phyloP scores from a whole-genome alignment of 1,284 basidiomycete species.

The Hypsizygus ulmarius region DNA sequence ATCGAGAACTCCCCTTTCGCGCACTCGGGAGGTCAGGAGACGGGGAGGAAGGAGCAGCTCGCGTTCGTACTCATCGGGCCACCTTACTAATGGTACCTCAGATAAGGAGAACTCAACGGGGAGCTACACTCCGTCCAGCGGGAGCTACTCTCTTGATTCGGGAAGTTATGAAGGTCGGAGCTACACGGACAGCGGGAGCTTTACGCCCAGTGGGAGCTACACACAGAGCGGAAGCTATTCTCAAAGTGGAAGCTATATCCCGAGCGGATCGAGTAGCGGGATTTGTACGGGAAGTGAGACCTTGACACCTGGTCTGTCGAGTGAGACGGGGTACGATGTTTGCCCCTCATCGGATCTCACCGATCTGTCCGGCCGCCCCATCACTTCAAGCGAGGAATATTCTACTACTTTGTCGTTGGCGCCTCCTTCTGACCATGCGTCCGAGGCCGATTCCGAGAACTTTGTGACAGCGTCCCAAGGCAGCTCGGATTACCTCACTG shows the following conservation, averaged over 20 bases:
- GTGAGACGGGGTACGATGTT: constrained; percentile 48
- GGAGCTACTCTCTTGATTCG: constrained; percentile 20
- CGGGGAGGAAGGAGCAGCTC: constrained; percentile 42
- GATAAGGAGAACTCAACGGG: constrained; percentile 55
- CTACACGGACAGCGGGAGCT: constrained; percentile 22
- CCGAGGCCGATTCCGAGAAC: constrained; percentile 33
- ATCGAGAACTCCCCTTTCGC: constrained; percentile 43
- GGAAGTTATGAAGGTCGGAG: constrained; percentile 19
- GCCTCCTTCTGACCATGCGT: constrained; percentile 34
- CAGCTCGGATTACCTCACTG: constrained; percentile 40
- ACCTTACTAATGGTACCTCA: constrained; percentile 38
- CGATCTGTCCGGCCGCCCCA: constrained; percentile 28
- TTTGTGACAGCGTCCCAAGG: constrained; percentile 40
- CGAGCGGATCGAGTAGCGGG: constrained; percentile 19
- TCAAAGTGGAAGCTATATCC: constrained; percentile 20
- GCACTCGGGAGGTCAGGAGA: constrained; percentile 58
- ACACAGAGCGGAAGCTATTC: constrained; percentile 26
- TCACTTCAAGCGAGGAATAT: constrained; percentile 30
- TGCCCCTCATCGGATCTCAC: constrained; percentile 48
- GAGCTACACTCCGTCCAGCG: constrained; percentile 18
- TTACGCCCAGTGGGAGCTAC: constrained; percentile 23
- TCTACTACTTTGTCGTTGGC: constrained; percentile 34
- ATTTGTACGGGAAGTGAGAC: constrained; percentile 21
- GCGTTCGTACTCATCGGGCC: constrained; percentile 37
- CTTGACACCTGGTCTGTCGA: constrained; percentile 31